These are phyloP conservation scores for Astraeus odoratus DNA, from an alignment of 768 basidiomycete species.

Conservation along the genomic window DNA sequence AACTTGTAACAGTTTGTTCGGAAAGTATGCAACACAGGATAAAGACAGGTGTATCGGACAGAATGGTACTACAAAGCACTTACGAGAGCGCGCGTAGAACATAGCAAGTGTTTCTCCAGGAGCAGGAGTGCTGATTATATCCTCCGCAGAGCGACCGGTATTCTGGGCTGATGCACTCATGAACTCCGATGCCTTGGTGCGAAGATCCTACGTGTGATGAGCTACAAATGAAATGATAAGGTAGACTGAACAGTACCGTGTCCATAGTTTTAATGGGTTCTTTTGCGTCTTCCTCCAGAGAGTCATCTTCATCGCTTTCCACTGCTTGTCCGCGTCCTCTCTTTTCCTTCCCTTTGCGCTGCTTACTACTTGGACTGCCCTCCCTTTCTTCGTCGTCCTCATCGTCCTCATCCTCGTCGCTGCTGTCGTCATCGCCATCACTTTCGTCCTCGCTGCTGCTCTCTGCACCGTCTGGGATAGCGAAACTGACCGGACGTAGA, in stretches of 20 bases:
- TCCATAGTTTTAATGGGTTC: conserved; percentile 1
- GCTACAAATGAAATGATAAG: not conserved
- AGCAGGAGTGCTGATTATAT: conserved; percentile 68
- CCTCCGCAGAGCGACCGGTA: conserved; percentile 53
- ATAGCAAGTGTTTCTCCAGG: conserved; percentile 79
- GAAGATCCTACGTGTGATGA: conserved; percentile 24
- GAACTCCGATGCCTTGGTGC: conserved; percentile 40
- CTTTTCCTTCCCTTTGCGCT: not conserved
- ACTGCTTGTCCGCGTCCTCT: conserved; percentile 14
- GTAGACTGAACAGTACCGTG: conserved; percentile 5
- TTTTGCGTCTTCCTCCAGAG: conserved; percentile 14
- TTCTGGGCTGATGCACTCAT: conserved; percentile 61
- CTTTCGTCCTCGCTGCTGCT: conserved; percentile 58
- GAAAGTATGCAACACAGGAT: not conserved
- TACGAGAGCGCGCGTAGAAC: conserved; percentile 79
- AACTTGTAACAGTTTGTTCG: not conserved
- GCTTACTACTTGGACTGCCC: not conserved
- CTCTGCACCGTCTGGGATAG: conserved; percentile 56
- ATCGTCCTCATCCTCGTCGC: conserved; percentile 34
- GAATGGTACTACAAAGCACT: conserved; percentile 18
- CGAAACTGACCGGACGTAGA: conserved; percentile 57
- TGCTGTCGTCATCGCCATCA: conserved; percentile 50
- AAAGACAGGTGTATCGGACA: not conserved
- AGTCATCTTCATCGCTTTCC: conserved; percentile 25
- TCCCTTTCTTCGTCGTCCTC: conserved; percentile 8